Percentiles rank a stretch among this genome's conserved stretches.
These are phyloP conservation scores for Phalaenopsis hybrid DNA, from an alignment of 116 monocot genomes.

Conservation along the genomic window DNA sequence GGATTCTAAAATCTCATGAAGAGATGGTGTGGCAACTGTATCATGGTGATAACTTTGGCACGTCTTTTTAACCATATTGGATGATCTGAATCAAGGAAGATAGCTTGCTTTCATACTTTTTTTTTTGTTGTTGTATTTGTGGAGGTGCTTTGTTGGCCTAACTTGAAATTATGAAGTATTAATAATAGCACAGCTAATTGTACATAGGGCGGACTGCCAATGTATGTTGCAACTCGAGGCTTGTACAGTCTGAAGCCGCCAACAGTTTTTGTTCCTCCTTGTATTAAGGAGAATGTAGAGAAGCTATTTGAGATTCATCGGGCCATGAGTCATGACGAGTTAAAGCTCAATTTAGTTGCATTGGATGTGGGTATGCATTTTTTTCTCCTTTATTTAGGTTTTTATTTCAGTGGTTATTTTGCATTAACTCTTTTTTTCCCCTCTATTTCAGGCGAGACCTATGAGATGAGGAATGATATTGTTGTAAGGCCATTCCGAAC, in stretches of 20 bases:
- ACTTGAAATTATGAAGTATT: background rate
- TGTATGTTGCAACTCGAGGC: constrained; percentile 88
- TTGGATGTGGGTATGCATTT: constrained; percentile 73
- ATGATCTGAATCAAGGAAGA: too few relatives aligned
- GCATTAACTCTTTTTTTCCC: background rate
- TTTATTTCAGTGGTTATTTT: background rate
- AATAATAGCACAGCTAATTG: constrained; percentile 1
- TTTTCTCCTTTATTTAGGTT: background rate
- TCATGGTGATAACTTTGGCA: too few relatives aligned
- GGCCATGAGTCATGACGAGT: constrained; percentile 66
- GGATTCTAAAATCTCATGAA: too few relatives aligned
- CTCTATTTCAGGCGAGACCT: constrained; percentile 66
- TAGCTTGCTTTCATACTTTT: too few relatives aligned
- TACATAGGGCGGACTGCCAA: constrained; percentile 88
- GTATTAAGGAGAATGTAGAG: constrained; percentile 82
- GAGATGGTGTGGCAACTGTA: too few relatives aligned
- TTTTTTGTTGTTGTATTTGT: background rate
- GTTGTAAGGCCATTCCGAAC: constrained; percentile 94
- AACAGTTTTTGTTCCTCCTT: constrained; percentile 81
- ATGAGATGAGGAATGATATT: constrained; percentile 93
- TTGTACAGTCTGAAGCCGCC: constrained; percentile 89
- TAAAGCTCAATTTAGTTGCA: constrained; percentile 77
- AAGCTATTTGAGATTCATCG: constrained; percentile 79
- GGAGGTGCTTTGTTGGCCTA: background rate
- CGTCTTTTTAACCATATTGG: too few relatives aligned